These are phyloP conservation scores for Sicyos baderoa DNA, from an alignment of 306 rosid species.

Conservation along the genomic window DNA sequence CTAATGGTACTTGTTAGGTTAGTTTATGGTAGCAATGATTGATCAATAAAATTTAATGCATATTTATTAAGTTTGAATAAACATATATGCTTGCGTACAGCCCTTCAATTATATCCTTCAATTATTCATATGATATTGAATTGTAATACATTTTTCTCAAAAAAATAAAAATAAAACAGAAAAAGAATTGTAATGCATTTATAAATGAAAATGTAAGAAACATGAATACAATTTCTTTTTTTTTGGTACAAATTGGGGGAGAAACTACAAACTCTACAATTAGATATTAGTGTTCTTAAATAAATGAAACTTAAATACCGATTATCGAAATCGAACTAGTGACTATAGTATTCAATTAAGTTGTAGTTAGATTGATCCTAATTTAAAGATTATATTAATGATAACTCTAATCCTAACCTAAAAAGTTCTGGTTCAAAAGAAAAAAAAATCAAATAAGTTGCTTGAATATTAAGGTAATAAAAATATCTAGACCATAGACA, in stretches of 20 bases:
- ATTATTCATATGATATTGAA: background rate
- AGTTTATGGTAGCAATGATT: background rate
- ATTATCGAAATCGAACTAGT: too few relatives aligned
- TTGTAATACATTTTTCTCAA: background rate
- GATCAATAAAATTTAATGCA: background rate
- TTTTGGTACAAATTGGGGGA: too few relatives aligned
- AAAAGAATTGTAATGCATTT: background rate
- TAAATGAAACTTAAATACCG: too few relatives aligned
- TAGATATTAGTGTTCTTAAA: too few relatives aligned
- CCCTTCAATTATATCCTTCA: background rate
- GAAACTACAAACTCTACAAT: too few relatives aligned
- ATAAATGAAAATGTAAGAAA: too few relatives aligned
- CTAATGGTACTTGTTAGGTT: background rate
- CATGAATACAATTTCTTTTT: too few relatives aligned
- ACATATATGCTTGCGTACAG: background rate
- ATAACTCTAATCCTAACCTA: too few relatives aligned
- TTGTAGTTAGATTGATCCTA: background rate
- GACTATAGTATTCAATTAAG: too few relatives aligned
- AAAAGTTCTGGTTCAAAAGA: too few relatives aligned
- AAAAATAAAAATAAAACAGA: too few relatives aligned
- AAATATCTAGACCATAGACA: background rate
- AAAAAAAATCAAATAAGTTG: background rate
- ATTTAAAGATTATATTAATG: background rate
- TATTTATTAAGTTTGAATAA: background rate
- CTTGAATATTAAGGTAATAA: background rate